A percentile compares a stretch with the other conserved stretches of the same genome.
Conservation (phyloP, 345 rosid genomes). For the Lumnitzera littorea region DNA sequence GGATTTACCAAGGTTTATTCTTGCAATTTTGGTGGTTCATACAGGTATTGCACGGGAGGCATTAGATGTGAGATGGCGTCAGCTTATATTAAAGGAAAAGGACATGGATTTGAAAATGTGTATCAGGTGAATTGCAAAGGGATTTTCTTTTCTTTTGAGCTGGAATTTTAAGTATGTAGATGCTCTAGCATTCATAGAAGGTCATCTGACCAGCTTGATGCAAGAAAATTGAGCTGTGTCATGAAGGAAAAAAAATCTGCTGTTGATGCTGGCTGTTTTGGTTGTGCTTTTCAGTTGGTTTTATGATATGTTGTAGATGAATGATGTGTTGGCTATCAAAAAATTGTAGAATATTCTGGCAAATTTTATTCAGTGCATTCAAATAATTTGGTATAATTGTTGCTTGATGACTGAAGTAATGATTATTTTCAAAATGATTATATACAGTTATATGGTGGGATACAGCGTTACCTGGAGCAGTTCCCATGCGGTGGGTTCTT, state of each 20-base stretch:
- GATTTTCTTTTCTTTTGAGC: too few relatives aligned
- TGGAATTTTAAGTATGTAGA: too few relatives aligned
- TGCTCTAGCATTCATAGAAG: too few relatives aligned
- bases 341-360: background rate
- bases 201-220: too few relatives aligned
- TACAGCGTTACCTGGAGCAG: slow-evolving; percentile 88
- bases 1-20: background rate
- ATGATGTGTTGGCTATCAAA: background rate
- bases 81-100: slow-evolving; percentile 86
- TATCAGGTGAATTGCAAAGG: slow-evolving; percentile 53
- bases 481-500: slow-evolving; percentile 87
- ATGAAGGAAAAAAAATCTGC: too few relatives aligned
- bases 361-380: background rate
- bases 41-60: slow-evolving; percentile 97
- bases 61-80: slow-evolving; percentile 99
- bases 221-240: too few relatives aligned
- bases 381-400: background rate
- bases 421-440: slow-evolving; percentile 11
- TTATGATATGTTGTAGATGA: background rate
- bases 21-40: slow-evolving; percentile 6
- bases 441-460: slow-evolving; percentile 88
- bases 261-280: background rate
- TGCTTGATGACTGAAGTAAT: slow-evolving; percentile 5
- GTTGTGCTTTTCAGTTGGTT: background rate
- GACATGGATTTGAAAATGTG: slow-evolving; percentile 76